Base-by-base conservation (phyloP, 1,284 basidiomycete species). In the Microstroma glucosiphilum region DNA sequence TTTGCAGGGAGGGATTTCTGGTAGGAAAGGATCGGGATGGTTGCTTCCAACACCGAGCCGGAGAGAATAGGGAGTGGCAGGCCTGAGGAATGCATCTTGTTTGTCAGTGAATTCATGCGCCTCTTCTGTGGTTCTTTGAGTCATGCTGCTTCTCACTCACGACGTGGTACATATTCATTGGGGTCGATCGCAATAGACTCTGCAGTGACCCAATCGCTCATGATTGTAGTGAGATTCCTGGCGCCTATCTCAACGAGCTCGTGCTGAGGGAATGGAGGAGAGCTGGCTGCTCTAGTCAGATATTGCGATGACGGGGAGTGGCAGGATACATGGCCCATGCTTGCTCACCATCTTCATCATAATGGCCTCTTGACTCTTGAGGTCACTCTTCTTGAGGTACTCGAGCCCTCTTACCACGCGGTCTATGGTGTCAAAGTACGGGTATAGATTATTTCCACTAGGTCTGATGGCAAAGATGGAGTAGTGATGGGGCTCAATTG, bases 351-450 rank as follows among this genome's bases (percentile, higher is more conserved):
- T 75, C 41, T 70, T 69, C 54, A 69, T 70, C 64, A 69, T 63
- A 25, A 77, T 69, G 15, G 69, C 69, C 17, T 76, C 70, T 49
- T 71, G 71, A 25, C 65, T 69, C 51, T 69, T 66, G 13, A 68
- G 63, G 25, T 68, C 61, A 6, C 69, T 68, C 13, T 59, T 57
- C 9, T 65, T 55, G 12, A 76, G 63, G 55, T 71, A 70, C 19
- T 68, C 55, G 21, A 78, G 64, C 2, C 72, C 74, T n/a, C 71
- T 63, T 53, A 69, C 61, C 54, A 79, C 69, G 11, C 75, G 67
- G 54, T 70, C 68, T 55, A 78, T 70, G 46, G 73, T 71, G 42
- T 78, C 71, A 62, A 79, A 60, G 64, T 78, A 79, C 1, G 75
- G 69, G 11, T 68, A 58, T 3, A 75, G 72, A 42, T 79, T 66